Conservation (phyloP, 1,284 basidiomycete species). For the Moesziomyces parantarcticus region DNA sequence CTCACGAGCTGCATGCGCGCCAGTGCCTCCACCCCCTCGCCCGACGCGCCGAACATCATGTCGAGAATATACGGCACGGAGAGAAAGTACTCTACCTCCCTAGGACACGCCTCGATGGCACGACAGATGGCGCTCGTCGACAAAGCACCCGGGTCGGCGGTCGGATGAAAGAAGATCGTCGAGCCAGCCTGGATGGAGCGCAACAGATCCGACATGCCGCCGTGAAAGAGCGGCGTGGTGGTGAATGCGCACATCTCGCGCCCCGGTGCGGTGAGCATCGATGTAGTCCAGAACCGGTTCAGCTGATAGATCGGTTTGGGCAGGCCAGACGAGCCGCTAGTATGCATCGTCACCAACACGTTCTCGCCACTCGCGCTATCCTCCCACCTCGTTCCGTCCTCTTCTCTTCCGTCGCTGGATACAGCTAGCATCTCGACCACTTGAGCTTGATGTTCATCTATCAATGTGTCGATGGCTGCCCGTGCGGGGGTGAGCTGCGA, state of each 20-base stretch:
- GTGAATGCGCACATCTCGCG: slow-evolving; percentile 67
- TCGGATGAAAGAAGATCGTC: slow-evolving; percentile 68
- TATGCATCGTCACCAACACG: slow-evolving; percentile 74
- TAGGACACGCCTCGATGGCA: slow-evolving; percentile 61
- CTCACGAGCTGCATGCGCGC: slow-evolving; percentile 72
- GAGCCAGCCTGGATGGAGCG: slow-evolving; percentile 69
- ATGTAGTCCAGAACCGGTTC: slow-evolving; percentile 59
- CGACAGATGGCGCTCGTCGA: slow-evolving; percentile 64
- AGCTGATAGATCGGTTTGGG: slow-evolving; percentile 69
- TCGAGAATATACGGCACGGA: slow-evolving; percentile 71
- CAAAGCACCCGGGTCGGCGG: slow-evolving; percentile 63
- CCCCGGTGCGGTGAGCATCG: slow-evolving; percentile 42
- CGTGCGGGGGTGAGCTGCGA: slow-evolving; percentile 68
- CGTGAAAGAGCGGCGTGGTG: slow-evolving; percentile 70
- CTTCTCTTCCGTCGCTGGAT: background rate
- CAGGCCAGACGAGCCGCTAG: slow-evolving; percentile 73
- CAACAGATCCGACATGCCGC: slow-evolving; percentile 69
- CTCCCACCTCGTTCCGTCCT: too few relatives aligned
- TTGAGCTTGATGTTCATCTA: background rate
- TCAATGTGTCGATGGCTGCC: slow-evolving; percentile 2
- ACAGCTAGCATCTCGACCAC: slow-evolving; percentile 13
- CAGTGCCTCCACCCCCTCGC: slow-evolving; percentile 71
- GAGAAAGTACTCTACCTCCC: slow-evolving; percentile 57
- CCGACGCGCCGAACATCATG: slow-evolving; percentile 72
- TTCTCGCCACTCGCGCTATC: slow-evolving; percentile 57